A percentile compares a stretch with the other conserved stretches of the same genome.
Conservation (phyloP, 768 basidiomycete species). For the Nevesoporus exiguus region DNA sequence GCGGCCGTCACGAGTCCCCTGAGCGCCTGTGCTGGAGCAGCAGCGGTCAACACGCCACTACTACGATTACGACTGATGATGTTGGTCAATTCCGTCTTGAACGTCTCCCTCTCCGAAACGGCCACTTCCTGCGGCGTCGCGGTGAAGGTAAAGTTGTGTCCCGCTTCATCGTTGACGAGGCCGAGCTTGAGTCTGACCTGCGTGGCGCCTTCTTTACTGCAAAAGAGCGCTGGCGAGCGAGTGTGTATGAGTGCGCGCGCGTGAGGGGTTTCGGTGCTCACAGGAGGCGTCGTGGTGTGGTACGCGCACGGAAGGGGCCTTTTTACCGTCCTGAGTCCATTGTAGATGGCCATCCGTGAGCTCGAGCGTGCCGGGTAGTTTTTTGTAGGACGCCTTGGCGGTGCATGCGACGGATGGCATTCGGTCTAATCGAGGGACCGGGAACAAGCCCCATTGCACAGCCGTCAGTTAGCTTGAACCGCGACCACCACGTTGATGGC, state of each 20-base stretch:
- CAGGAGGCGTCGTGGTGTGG: slow-evolving; percentile 57
- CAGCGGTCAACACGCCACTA: slow-evolving; percentile 17
- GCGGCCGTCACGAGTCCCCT: slow-evolving; percentile 25
- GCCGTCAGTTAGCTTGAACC: neutral
- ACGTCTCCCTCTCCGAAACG: slow-evolving; percentile 69
- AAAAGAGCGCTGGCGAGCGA: slow-evolving; percentile 62
- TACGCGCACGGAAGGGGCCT: slow-evolving; percentile 60
- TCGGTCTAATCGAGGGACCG: neutral
- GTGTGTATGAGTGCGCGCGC: slow-evolving; percentile 6
- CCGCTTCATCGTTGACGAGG: slow-evolving; percentile 62
- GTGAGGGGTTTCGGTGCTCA: slow-evolving; percentile 37
- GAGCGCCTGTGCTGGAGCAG: slow-evolving; percentile 20
- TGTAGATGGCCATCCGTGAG: slow-evolving; percentile 69
- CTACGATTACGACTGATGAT: slow-evolving; percentile 75
- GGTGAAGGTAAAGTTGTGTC: slow-evolving; percentile 81
- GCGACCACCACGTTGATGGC: neutral
- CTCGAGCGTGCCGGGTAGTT: slow-evolving; percentile 68
- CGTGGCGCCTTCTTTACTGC: slow-evolving; percentile 78
- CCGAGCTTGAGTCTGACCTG: slow-evolving; percentile 79
- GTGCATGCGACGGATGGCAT: slow-evolving; percentile 26
- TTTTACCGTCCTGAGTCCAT: slow-evolving; percentile 77
- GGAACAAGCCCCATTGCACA: neutral
- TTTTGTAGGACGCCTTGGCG: slow-evolving; percentile 84
- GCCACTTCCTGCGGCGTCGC: slow-evolving; percentile 58
- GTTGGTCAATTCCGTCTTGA: slow-evolving; percentile 74